Conservation (phyloP, 2,329 filamentous ascomycete species). For the Xylaria sp. region DNA sequence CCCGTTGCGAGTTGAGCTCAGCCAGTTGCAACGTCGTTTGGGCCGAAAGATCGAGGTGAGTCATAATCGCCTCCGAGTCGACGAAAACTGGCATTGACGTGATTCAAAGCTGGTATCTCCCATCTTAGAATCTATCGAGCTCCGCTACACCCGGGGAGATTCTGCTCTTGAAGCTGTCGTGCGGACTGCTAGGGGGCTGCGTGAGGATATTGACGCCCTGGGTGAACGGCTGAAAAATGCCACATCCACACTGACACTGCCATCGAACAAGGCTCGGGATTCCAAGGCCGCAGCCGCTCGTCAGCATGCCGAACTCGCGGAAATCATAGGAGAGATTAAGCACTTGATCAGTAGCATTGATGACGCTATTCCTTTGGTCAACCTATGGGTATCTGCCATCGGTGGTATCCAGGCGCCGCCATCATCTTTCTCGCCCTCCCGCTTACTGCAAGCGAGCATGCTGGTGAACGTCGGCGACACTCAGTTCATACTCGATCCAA, state of each 20-base stretch:
- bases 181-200: constrained; percentile 81
- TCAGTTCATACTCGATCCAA: constrained; percentile 75
- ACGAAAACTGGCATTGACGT: constrained; percentile 17
- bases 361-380: constrained; percentile 89
- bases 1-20: constrained; percentile 74
- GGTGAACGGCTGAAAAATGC: constrained; percentile 78
- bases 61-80: constrained; percentile 16
- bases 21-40: constrained; percentile 75
- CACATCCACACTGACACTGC: constrained; percentile 69
- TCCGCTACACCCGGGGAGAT: constrained; percentile 62
- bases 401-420: constrained; percentile 87
- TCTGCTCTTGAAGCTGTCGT: constrained; percentile 82
- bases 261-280: constrained; percentile 55
- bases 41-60: constrained; percentile 84
- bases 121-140: constrained; percentile 51
- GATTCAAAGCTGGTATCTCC: constrained; percentile 46
- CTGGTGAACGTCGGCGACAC: constrained; percentile 88
- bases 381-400: constrained; percentile 92
- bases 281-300: constrained; percentile 62
- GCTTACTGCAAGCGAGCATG: constrained; percentile 90
- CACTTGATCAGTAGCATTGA: constrained; percentile 81
- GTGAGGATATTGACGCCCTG: constrained; percentile 83
- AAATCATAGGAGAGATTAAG: constrained; percentile 80
- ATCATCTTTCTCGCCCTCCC: constrained; percentile 85
- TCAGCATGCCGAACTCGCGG: constrained; percentile 71